Conservation (phyloP, 2,329 filamentous ascomycete species). For the Stachybotrys elegans region DNA sequence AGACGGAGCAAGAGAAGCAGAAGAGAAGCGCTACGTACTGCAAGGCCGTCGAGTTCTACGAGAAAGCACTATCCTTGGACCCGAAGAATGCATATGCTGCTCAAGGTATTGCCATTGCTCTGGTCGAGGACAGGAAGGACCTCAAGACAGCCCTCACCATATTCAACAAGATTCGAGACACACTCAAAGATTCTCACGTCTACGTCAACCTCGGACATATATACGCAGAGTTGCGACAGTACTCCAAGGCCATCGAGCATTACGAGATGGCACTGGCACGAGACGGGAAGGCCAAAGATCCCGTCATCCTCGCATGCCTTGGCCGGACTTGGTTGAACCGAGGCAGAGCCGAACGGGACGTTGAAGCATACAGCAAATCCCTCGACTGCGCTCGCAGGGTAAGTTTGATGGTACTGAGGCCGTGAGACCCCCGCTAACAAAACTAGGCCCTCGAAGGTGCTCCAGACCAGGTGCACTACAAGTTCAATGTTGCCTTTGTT, state of each 20-base stretch:
- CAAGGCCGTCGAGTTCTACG: slow-evolving; percentile 95
- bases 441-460: slow-evolving; percentile 66
- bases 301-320: slow-evolving; percentile 76
- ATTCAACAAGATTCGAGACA: slow-evolving; percentile 86
- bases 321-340: slow-evolving; percentile 83
- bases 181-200: slow-evolving; percentile 80
- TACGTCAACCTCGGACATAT: slow-evolving; percentile 93
- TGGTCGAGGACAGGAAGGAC: slow-evolving; percentile 93
- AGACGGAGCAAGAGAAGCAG: slow-evolving; percentile 84
- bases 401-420: slow-evolving; percentile 15
- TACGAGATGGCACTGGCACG: slow-evolving; percentile 83
- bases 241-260: slow-evolving; percentile 84
- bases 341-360: slow-evolving; percentile 58
- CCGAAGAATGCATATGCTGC: slow-evolving; percentile 93
- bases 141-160: slow-evolving; percentile 76
- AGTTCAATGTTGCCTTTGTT: slow-evolving; percentile 97
- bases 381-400: slow-evolving; percentile 61
- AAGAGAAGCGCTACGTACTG: slow-evolving; percentile 83
- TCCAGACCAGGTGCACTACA: slow-evolving; percentile 82
- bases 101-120: slow-evolving; percentile 89
- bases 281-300: slow-evolving; percentile 68
- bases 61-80: slow-evolving; percentile 93
- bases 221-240: slow-evolving; percentile 86
- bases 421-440: slow-evolving; percentile 9
- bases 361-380: slow-evolving; percentile 53